Evolutionary conservation across 257 asterid genomes (phyloP).

Genomic region (Solanum appendiculatum): DNA sequence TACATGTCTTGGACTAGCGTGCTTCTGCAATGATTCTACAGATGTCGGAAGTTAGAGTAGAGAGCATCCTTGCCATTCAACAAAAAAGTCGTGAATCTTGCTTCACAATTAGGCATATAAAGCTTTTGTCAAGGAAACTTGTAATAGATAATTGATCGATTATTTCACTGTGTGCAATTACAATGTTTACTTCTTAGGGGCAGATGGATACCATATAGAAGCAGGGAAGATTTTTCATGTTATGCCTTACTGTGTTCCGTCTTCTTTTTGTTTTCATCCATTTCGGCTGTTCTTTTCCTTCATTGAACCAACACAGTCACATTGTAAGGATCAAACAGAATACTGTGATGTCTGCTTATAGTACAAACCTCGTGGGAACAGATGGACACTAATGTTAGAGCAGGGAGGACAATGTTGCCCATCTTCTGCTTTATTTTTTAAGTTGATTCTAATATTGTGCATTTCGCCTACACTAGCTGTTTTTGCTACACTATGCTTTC

Average conservation of each 20-base stretch:
- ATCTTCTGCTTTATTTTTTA: neutral
- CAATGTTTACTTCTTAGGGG: neutral
- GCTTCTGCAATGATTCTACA: neutral
- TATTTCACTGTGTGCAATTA: neutral
- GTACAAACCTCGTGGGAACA: neutral
- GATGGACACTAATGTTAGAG: neutral
- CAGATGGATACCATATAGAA: neutral
- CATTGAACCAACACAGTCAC: neutral
- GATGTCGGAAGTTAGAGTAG: neutral
- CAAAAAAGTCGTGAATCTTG: neutral
- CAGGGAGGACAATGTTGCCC: neutral
- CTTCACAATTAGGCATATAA: neutral
- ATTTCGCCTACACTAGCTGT: neutral
- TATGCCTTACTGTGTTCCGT: neutral
- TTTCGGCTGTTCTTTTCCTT: neutral
- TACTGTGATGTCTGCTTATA: neutral
- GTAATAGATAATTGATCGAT: neutral
- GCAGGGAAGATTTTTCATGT: neutral
- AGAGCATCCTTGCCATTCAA: neutral
- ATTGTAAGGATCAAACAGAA: neutral
- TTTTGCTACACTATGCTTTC: neutral
- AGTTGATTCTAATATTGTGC: neutral
- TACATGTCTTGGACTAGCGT: neutral
- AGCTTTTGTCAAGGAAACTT: neutral
- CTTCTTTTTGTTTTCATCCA: neutral